Evolutionary conservation across 2,329 filamentous ascomycete genomes (phyloP), one percentile per base, ranked within the genome.

Genomic region (Pseudofabraea citricarpa): DNA sequence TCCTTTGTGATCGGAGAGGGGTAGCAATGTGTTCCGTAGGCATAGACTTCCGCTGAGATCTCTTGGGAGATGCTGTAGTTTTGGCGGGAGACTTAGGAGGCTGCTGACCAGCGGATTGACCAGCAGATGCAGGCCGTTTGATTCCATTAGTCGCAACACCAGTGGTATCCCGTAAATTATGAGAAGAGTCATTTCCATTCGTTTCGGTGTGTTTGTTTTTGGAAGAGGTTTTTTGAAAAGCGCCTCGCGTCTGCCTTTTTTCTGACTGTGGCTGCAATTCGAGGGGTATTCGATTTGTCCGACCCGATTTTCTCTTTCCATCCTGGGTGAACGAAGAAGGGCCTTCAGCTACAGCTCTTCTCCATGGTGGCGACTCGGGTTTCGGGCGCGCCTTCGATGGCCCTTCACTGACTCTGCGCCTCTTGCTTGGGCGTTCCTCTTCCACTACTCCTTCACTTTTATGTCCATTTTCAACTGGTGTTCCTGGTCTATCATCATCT

Each of bases 361-460:
- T 97, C 93, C 93, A 98, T 18, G 93, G 93, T 52, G 93, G 93
- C 50, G 91, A 97, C 47, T 76, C 73, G 41, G 71, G 68, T 67
- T 83, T 71, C 58, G 64, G 57, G 48, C 71, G 64, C 49, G 70
- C 62, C 46, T 65, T 51, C 43, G 71, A 69, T 19, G 68, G 74
- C 49, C 62, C 60, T 8, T 74, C 70, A 49, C 68, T 70, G 22
- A 77, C 72, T 61, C 81, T 81, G 49, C 81, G 81, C 60, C 84
- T 79, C 65, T 90, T 90, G 13, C 71, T 64, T 20, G 79, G 79
- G 42, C 71, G 73, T 47, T 71, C 73, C 36, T 70, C 65, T 39
- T 65, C 64, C 49, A 64, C 58, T n/a, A n/a, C n/a, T 46, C 26
- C 45, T 36, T 57, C 52, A 22, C 49, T 48, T 21, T 57, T 54